Base-by-base conservation (phyloP, 2,329 filamentous ascomycete species). In the Lomentospora prolificans region DNA sequence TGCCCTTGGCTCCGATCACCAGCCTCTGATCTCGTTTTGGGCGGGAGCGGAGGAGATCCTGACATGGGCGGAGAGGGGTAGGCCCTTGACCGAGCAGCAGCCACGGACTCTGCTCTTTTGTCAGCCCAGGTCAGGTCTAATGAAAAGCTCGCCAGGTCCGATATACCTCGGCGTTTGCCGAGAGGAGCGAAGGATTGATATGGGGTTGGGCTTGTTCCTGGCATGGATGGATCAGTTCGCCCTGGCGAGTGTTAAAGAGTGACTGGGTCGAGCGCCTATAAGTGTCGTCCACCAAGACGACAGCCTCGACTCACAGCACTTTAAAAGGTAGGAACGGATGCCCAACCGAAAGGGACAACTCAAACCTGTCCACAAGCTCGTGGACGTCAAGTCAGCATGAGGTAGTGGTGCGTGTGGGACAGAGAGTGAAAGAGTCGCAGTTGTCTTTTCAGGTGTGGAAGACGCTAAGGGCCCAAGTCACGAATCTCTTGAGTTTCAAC, bases 21-120 rank as follows among this genome's bases (percentile, higher is more conserved):
- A 65, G 75, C 75, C 70, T 82, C 79, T 70, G 73, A 77, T 68
- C 75, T 75, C 74, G 72, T 68, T 73, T 79, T 82, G 67, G 76
- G 74, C 70, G 81, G 78, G 64, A 78, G 73, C 63, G 77, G 77
- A 65, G 82, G 81, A 75, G 83, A 85, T 68, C 81, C 82, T 76
- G 84, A 86, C 84, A 86, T 86, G 77, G 84, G 84, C 74, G 84
- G 83, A 77, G 84, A 86, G 68, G 82, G 83, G 73, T 86, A 86
- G 68, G 78, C 80, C 75, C 75, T 75, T 66, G 73, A 73, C 65
- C 74, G 76, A 73, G 75, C 74, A 74, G 72, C 68, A 69, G 72
- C 72, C 69, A 75, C 74, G 66, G 72, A 75, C 74, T 76, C 73
- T 75, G 71, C 72, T 78, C 74, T 74, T 61, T 60, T 61, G 64